Base-by-base conservation (phyloP, 495 filamentous ascomycete genomes). In the Wilcoxina mikolae region DNA sequence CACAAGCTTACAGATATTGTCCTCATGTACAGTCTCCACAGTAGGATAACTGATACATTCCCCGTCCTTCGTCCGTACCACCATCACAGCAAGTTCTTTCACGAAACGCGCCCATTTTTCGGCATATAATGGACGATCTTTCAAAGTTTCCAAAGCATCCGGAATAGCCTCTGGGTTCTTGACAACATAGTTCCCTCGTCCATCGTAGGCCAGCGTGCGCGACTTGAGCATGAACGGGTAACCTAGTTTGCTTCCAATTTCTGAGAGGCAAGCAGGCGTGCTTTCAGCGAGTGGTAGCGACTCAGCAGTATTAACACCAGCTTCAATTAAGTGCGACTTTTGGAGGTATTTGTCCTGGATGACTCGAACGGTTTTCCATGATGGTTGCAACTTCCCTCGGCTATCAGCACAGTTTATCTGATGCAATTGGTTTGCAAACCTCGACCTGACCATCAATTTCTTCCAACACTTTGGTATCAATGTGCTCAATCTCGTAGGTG, bases 401-500 rank as follows among this genome's bases (percentile, higher is more conserved):
- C 73, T 70, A 51, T 76, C 67, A 31, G 26, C 18, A 18, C 22
- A 35, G 22, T n/a, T 27, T 58, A 65, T 29, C 65, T 69, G 4
- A 59, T n/a, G n/a, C n/a, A n/a, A n/a, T n/a, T 60, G 26, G 17
- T 51, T 31, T 9, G 55, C 9, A 38, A 39, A 83, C 71, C 58
- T 76, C 68, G 24, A 76, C 73, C 35, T 69, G 72, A 22, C 71
- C 73, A 12, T 80, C 78, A 41, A 95, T 76, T 55, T 94, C 83
- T 67, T 95, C 85, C 27, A 96, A 74, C n/a, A 88, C 84, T 46
- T 87, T 72, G 41, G 90, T 94, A 60, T 98, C 81, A 53, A 98
- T 88, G 72, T 98, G 91, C 70, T 98, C 91, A 58, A 96, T 96
- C 67, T 98, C 91, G n/a, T 91, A 83, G 5, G 93, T 95, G 27